Conservation (phyloP, 805 yeast species). For the Vanderwaltozyma tropicalis region DNA sequence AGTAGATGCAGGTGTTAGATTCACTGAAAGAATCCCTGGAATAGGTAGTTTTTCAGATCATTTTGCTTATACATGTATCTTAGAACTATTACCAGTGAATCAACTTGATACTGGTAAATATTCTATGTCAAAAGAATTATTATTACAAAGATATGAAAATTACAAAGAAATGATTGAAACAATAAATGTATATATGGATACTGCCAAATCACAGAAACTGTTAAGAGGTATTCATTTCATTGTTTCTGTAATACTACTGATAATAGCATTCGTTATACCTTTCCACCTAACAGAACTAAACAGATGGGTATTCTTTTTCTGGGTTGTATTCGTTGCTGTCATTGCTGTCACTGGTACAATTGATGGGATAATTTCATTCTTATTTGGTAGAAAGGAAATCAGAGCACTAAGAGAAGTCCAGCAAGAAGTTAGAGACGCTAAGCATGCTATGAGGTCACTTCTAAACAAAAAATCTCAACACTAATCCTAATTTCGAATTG, state of each 20-base stretch:
- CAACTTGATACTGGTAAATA: not conserved
- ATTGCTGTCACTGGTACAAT: constrained; percentile 57
- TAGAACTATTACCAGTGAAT: constrained; percentile 22
- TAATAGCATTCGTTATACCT: constrained; percentile 46
- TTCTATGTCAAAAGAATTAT: constrained; percentile 1
- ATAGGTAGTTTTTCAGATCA: constrained; percentile 86
- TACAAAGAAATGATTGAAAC: constrained; percentile 42
- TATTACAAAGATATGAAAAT: constrained; percentile 13
- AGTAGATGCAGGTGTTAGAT: constrained; percentile 55
- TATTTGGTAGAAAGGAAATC: constrained; percentile 73
- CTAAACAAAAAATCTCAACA: not conserved
- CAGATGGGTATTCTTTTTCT: constrained; percentile 58
- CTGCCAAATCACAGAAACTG: constrained; percentile 46
- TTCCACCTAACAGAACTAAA: constrained; percentile 47
- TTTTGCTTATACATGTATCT: constrained; percentile 59
- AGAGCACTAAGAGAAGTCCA: constrained; percentile 71
- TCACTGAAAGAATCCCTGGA: constrained; percentile 56
- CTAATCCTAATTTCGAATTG: too few relatives aligned
- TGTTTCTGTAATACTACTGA: constrained; percentile 39
- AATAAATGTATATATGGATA: constrained; percentile 39
- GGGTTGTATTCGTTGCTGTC: constrained; percentile 45
- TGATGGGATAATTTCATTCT: constrained; percentile 66
- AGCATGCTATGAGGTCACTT: not conserved
- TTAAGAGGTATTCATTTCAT: constrained; percentile 63
- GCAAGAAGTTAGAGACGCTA: constrained; percentile 45